Percentiles rank a stretch among this genome's conserved stretches.
Evolutionary conservation across 805 yeast species (phyloP).

Genomic region (Vanderwaltozyma tropicalis): DNA sequence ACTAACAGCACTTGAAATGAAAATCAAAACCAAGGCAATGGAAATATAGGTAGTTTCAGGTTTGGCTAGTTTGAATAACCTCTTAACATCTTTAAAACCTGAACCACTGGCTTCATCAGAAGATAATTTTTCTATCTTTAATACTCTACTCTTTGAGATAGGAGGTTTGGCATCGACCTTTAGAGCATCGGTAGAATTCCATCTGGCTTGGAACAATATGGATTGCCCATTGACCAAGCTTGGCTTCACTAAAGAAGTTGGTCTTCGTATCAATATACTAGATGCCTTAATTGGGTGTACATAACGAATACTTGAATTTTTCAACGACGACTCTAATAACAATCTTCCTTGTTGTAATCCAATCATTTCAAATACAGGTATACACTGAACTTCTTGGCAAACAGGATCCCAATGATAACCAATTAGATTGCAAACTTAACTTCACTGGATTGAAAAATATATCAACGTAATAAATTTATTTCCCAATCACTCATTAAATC

Average conservation of each 20-base stretch:
- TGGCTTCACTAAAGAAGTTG: too few relatives aligned
- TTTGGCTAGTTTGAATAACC: conserved; percentile 46
- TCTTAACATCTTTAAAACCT: conserved; percentile 20
- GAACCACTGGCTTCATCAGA: conserved; percentile 20
- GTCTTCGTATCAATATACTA: not conserved
- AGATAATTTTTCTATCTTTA: conserved; percentile 13
- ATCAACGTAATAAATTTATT: too few relatives aligned
- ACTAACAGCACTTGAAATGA: conserved; percentile 65
- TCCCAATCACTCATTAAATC: too few relatives aligned
- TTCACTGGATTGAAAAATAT: too few relatives aligned
- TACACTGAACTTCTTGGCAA: too few relatives aligned
- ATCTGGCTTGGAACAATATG: not conserved
- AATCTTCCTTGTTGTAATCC: not conserved
- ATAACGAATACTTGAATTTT: not conserved
- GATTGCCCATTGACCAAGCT: too few relatives aligned
- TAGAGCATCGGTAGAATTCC: not conserved
- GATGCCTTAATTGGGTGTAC: not conserved
- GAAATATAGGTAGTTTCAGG: conserved; percentile 46
- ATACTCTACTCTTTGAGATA: not conserved
- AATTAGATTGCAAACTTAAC: too few relatives aligned
- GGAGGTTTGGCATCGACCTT: not conserved
- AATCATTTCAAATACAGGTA: not conserved
- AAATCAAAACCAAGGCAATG: conserved; percentile 53
- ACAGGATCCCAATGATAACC: too few relatives aligned
- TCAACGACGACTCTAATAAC: not conserved